A percentile compares a stretch with the other conserved stretches of the same genome.
Conservation (phyloP, 2,329 filamentous ascomycete species). For the Colletotrichum sojae region DNA sequence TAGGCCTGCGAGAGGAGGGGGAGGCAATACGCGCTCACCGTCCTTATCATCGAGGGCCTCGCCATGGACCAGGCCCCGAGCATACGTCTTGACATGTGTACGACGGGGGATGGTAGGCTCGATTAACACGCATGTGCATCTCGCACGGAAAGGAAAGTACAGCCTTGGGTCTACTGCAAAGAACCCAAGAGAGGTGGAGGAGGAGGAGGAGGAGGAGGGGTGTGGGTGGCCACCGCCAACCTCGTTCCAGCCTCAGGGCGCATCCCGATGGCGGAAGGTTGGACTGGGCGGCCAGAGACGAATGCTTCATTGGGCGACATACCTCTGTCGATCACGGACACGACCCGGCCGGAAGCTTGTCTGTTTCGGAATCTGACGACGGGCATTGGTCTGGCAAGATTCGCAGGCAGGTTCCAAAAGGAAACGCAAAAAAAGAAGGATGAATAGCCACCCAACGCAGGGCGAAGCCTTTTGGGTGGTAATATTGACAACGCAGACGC, state of each 20-base stretch:
- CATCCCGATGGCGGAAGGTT: constrained; percentile 16
- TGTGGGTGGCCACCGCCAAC: constrained; percentile 15
- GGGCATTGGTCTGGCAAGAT: constrained; percentile 20
- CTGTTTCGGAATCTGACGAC: constrained; percentile 32
- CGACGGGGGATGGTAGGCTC: constrained; percentile 25
- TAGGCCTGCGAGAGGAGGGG: constrained; percentile 22
- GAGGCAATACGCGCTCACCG: constrained; percentile 30
- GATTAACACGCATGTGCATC: constrained; percentile 30
- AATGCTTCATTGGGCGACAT: constrained; percentile 36
- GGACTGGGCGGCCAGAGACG: constrained; percentile 14
- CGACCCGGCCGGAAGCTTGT: constrained; percentile 25
- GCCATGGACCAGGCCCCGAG: constrained; percentile 33
- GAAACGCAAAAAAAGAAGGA: constrained; percentile 32
- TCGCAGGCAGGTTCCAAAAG: constrained; percentile 32
- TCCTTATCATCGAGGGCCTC: constrained; percentile 25
- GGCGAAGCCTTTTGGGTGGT: constrained; percentile 27
- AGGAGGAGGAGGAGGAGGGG: constrained; percentile 30
- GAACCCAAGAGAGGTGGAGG: not conserved
- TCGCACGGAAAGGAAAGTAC: constrained; percentile 39
- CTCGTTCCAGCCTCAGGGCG: constrained; percentile 21
- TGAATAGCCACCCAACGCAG: constrained; percentile 33
- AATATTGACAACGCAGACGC: constrained; percentile 29
- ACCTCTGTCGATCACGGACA: constrained; percentile 30
- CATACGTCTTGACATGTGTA: constrained; percentile 28
- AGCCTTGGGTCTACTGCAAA: constrained; percentile 31